Conservation (phyloP, 306 rosid genomes). For the Senna siamea region DNA sequence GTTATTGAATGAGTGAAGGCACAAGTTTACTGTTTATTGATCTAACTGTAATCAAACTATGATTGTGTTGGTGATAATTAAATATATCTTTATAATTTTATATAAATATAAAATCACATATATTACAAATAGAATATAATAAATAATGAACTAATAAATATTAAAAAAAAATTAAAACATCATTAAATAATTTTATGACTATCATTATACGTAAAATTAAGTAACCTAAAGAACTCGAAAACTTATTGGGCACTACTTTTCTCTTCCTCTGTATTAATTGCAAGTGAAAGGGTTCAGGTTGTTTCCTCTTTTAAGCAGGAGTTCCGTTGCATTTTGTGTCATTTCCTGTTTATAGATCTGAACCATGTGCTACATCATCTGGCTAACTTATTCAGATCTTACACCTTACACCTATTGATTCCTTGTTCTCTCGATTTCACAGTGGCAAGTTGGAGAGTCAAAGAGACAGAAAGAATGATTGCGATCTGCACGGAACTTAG, state of each 20-base stretch:
- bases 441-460: constrained; percentile 99
- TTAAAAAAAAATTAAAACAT: too few relatives aligned
- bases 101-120: too few relatives aligned
- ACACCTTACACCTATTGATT: constrained; percentile 17
- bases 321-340: constrained; percentile 2
- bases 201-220: too few relatives aligned
- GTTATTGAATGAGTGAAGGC: too few relatives aligned
- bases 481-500: constrained; percentile 99
- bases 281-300: background rate
- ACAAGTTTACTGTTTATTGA: too few relatives aligned
- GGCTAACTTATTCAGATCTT: constrained; percentile 14
- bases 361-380: constrained; percentile 18
- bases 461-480: constrained; percentile 98
- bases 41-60: too few relatives aligned
- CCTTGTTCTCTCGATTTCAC: constrained; percentile 32
- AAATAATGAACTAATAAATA: too few relatives aligned
- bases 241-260: background rate
- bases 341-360: constrained; percentile 25
- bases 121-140: too few relatives aligned
- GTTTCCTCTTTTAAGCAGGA: constrained; percentile 10
- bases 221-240: too few relatives aligned
- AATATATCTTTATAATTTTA: too few relatives aligned
- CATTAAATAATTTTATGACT: too few relatives aligned
- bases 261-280: background rate
- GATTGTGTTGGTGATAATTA: too few relatives aligned